Evolutionary conservation across 78 protist genomes (phyloP), one percentile per base, ranked within the genome.

Genomic region (Dictyostelium brefeldianum): DNA sequence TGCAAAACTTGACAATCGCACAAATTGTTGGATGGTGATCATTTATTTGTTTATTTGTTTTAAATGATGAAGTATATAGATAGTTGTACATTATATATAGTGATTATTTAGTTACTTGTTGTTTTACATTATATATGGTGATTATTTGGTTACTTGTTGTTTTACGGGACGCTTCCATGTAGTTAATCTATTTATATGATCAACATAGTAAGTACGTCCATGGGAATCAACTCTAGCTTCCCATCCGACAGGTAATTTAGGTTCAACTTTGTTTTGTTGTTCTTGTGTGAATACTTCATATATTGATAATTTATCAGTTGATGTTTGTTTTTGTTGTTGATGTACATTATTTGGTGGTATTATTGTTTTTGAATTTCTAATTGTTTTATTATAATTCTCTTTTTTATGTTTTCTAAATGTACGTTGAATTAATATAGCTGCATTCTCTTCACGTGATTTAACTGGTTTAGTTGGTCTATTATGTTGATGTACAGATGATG

Each of bases 161-260:
- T 36, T 36, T 36, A 36, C 43, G 43, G 93, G 91, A 29, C 12
- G 77, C n/a, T 46, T 77, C 96, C 95, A 96, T 7, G 93, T 29
- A 15, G 95, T 82, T 8, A 62, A 15, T 17, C 85, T 59, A 27
- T 73, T 78, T 3, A 31, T 74, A 83, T 94, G 96, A 64, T 96
- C 93, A 25, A 89, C 85, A 50, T 85, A 96, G 57, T 90, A 96
- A 10, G 47, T 5, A n/a, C 97, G 73, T 1, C 91, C 92, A 12
- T 54, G 59, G 8, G 2, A 27, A 29, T 92, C 95, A 10, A 41
- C 9, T 17, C 94, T 83, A 59, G 51, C 27, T 27, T 96, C 97
- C 95, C 96, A 94, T 18, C 95, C 97, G 4, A 71, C 18, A 36
- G 97, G 97, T 27, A 95, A 11, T 20, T 31, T 75, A 46, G 20